Conservation (phyloP, 441 rosid genomes). For the Theobroma grandiflorum region DNA sequence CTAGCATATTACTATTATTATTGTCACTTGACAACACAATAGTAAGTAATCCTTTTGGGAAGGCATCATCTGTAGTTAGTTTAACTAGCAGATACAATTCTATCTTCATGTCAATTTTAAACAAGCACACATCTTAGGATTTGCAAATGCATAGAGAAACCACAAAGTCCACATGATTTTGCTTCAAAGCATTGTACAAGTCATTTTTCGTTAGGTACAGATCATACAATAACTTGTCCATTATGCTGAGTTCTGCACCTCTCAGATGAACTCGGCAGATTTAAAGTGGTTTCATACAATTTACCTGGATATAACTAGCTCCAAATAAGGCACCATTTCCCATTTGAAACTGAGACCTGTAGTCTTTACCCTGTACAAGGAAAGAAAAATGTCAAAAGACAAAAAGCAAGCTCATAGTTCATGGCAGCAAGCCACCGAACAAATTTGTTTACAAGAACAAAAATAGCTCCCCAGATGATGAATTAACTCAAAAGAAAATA, state of each 20-base stretch:
- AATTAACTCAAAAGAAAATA: background rate
- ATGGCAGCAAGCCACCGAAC: background rate
- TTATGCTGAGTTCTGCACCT: background rate
- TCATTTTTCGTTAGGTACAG: background rate
- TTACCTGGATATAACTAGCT: slow-evolving; percentile 94
- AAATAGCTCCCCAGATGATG: background rate
- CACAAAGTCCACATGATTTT: background rate
- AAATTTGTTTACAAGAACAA: background rate
- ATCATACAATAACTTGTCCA: background rate
- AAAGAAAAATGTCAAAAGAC: slow-evolving; percentile 4
- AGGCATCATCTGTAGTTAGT: background rate
- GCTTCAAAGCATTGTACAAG: background rate
- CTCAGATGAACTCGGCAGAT: background rate
- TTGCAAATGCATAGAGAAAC: background rate
- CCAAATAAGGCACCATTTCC: slow-evolving; percentile 90
- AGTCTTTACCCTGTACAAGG: slow-evolving; percentile 76
- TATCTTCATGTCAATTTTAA: background rate
- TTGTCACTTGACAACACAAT: background rate
- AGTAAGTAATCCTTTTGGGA: background rate
- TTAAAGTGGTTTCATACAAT: background rate
- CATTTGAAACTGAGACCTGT: slow-evolving; percentile 80
- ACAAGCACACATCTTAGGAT: background rate
- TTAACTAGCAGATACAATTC: background rate
- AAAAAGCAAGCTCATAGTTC: slow-evolving; percentile 20
- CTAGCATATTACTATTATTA: background rate